These are phyloP conservation scores for Solanum peruvianum DNA, from an alignment of 257 asterid species.

Conservation along the genomic window DNA sequence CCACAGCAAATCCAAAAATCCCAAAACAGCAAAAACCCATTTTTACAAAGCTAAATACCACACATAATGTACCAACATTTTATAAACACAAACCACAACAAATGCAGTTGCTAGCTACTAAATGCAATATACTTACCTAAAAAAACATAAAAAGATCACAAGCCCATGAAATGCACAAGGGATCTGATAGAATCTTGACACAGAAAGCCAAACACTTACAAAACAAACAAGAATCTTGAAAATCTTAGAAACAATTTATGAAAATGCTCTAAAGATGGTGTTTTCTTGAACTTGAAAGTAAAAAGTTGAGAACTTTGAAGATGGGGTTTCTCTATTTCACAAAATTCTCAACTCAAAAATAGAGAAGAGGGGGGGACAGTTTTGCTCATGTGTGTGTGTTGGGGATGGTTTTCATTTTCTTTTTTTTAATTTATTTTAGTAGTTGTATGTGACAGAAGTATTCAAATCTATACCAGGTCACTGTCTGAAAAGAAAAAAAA, in stretches of 20 bases:
- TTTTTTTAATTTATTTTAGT: not conserved
- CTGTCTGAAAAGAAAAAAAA: not conserved
- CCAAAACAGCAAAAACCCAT: conserved; percentile 6
- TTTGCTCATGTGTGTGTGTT: not conserved
- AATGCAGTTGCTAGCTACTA: not conserved
- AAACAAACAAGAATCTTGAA: not conserved
- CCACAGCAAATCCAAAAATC: not conserved
- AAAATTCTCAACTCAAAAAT: not conserved
- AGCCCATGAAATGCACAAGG: conserved; percentile 17
- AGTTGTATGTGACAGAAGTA: conserved; percentile 5
- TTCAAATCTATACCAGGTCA: conserved; percentile 20
- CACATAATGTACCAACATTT: not conserved
- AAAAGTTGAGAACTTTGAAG: not conserved
- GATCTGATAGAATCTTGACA: conserved; percentile 22
- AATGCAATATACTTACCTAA: conserved; percentile 12
- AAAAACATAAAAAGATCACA: conserved; percentile 14
- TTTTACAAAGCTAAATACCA: not conserved
- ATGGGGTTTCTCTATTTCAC: not conserved
- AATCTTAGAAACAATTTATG: not conserved
- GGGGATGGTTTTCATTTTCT: not conserved
- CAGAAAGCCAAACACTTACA: not conserved
- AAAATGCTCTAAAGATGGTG: not conserved
- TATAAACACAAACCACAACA: not conserved
- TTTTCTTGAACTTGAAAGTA: not conserved
- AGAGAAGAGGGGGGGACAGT: not conserved